Evolutionary conservation across 1,139 yeast genomes (phyloP).

Genomic region (Geotrichum candidum): DNA sequence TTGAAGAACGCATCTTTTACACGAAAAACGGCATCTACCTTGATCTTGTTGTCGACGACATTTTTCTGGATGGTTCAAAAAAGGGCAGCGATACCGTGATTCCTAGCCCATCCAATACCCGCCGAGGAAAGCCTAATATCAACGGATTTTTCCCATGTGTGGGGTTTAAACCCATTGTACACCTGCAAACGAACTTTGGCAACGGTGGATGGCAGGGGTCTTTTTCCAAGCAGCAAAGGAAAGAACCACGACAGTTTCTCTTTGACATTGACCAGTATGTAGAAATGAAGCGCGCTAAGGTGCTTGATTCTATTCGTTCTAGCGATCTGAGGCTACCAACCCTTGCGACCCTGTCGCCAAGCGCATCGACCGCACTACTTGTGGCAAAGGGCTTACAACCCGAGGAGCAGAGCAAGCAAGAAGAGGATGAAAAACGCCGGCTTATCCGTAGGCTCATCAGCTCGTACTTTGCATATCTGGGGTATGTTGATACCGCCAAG

Average conservation of each 20-base stretch:
- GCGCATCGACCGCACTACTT: background rate
- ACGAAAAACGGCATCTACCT: slow-evolving; percentile 74
- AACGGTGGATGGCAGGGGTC: slow-evolving; percentile 17
- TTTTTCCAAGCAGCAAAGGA: slow-evolving; percentile 25
- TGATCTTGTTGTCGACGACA: slow-evolving; percentile 24
- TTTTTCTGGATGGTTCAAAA: background rate
- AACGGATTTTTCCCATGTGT: slow-evolving; percentile 44
- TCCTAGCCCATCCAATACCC: background rate
- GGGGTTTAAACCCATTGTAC: slow-evolving; percentile 43
- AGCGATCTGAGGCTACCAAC: slow-evolving; percentile 9
- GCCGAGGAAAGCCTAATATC: slow-evolving; percentile 20
- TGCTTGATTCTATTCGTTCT: slow-evolving; percentile 20
- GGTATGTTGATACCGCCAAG: slow-evolving; percentile 60
- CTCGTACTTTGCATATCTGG: slow-evolving; percentile 68
- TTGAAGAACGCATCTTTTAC: slow-evolving; percentile 57
- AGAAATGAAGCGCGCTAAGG: slow-evolving; percentile 38
- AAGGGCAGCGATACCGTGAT: background rate
- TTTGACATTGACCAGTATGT: slow-evolving; percentile 70
- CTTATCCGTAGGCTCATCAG: slow-evolving; percentile 53
- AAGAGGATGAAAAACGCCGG: slow-evolving; percentile 34
- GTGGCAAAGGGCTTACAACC: slow-evolving; percentile 1
- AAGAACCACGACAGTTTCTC: slow-evolving; percentile 40
- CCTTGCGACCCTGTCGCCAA: background rate
- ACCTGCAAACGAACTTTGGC: slow-evolving; percentile 68
- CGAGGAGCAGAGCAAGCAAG: background rate